These are phyloP conservation scores for Vitis rotundifolia DNA, from an alignment of 164 flowering plant species.

Conservation along the genomic window DNA sequence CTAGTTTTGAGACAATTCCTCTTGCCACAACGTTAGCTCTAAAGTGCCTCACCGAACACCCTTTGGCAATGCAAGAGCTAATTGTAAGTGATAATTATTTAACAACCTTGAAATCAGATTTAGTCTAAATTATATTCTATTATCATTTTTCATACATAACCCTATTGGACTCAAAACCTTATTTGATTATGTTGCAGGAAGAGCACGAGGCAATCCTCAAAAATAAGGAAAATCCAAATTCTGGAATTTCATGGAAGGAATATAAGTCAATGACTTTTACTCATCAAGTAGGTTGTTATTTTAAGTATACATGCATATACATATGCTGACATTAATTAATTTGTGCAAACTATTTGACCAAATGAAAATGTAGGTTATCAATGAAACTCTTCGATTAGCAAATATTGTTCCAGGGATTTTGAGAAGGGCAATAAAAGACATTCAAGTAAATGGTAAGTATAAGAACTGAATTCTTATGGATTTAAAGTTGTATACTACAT, in stretches of 20 bases:
- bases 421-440: conserved; percentile 31
- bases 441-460: conserved; percentile 36
- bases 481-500: too few species aligned
- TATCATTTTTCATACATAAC: neutral
- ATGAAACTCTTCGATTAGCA: conserved; percentile 43
- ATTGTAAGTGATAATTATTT: conserved; percentile 10
- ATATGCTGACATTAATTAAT: neutral
- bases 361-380: conserved; percentile 32
- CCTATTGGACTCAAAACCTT: too few species aligned
- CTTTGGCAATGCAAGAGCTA: conserved; percentile 25
- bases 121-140: neutral
- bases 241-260: conserved; percentile 41
- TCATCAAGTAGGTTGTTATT: conserved; percentile 16
- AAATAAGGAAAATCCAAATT: conserved; percentile 18
- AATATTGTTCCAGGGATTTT: conserved; percentile 30
- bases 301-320: neutral
- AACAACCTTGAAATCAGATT: too few species aligned
- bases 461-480: too few species aligned
- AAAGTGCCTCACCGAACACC: conserved; percentile 33
- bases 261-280: conserved; percentile 51
- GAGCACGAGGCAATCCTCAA: conserved; percentile 39
- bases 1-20: conserved; percentile 26
- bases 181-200: conserved; percentile 12
- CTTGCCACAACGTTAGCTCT: conserved; percentile 24
- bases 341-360: neutral